Percentiles rank a stretch among this genome's conserved stretches.
phyloP scores from a whole-genome alignment of 2,329 filamentous ascomycete genomes.

The Diaporthe citrichinensis region DNA sequence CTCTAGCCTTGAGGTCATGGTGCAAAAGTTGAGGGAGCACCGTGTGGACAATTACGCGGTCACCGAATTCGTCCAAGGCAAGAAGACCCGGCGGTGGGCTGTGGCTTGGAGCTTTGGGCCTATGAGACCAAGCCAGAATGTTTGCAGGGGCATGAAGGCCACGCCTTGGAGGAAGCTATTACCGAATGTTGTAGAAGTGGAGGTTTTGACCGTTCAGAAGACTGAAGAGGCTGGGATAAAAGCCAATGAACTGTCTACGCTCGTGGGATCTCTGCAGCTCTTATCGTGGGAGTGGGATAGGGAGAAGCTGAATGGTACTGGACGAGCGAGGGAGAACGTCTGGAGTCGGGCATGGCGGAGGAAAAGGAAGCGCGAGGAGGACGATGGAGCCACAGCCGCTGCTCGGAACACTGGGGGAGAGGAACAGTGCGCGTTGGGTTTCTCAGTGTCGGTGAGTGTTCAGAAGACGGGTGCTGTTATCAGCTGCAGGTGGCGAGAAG shows the following conservation, averaged over 20 bases:
- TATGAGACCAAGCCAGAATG: conserved; percentile 70
- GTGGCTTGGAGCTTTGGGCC: conserved; percentile 87
- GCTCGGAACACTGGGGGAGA: conserved; percentile 44
- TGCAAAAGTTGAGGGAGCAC: conserved; percentile 70
- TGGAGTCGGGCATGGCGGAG: conserved; percentile 84
- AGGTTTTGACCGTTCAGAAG: conserved; percentile 61
- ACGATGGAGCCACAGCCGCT: conserved; percentile 37
- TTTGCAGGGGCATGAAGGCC: conserved; percentile 61
- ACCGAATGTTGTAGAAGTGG: conserved; percentile 58
- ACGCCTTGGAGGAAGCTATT: conserved; percentile 58
- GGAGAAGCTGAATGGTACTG: conserved; percentile 67
- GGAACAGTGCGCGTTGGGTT: conserved; percentile 66
- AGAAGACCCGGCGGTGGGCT: conserved; percentile 86
- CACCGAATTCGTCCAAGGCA: conserved; percentile 83
- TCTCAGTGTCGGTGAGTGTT: conserved; percentile 66
- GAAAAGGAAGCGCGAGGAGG: conserved; percentile 60
- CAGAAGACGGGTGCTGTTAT: conserved; percentile 60
- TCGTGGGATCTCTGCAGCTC: conserved; percentile 71
- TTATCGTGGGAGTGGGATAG: conserved; percentile 74
- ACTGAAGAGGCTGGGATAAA: conserved; percentile 56
- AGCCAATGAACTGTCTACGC: conserved; percentile 54
- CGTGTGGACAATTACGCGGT: conserved; percentile 85
- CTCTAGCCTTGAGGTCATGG: conserved; percentile 73
- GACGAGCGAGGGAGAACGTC: conserved; percentile 78
- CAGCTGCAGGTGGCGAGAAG: conserved; percentile 80